Evolutionary conservation across 1,284 basidiomycete species (phyloP).

Genomic region (Pseudozyma tsukubaensis): DNA sequence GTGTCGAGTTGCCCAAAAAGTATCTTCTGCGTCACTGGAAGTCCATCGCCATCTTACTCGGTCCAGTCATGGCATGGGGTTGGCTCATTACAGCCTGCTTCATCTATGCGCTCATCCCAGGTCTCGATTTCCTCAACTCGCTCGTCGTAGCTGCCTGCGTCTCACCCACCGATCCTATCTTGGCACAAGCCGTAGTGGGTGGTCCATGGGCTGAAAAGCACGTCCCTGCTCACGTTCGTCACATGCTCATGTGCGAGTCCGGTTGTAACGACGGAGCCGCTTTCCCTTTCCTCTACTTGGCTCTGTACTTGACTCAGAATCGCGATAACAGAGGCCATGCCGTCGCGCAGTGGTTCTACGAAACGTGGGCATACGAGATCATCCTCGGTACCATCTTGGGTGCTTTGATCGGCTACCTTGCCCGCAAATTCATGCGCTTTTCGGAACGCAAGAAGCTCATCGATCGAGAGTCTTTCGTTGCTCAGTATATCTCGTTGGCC

Average conservation of each 20-base stretch:
- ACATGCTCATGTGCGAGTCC: conserved; percentile 90
- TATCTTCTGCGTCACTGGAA: conserved; percentile 93
- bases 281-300: conserved; percentile 94
- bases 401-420: conserved; percentile 80
- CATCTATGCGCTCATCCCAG: conserved; percentile 61
- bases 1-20: conserved; percentile 74
- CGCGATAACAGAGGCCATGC: conserved; percentile 76
- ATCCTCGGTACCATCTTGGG: conserved; percentile 84
- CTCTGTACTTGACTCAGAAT: conserved; percentile 85
- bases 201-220: conserved; percentile 99
- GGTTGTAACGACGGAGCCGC: conserved; percentile 81
- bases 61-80: conserved; percentile 88
- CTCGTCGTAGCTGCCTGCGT: conserved; percentile 82
- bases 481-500: conserved; percentile 85
- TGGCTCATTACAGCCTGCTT: conserved; percentile 81
- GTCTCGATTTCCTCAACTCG: conserved; percentile 56
- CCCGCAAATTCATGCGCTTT: conserved; percentile 94
- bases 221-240: conserved; percentile 92
- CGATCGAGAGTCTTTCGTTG: conserved; percentile 93
- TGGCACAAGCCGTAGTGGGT: conserved; percentile 79
- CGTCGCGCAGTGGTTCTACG: conserved; percentile 70
- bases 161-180: conserved; percentile 90
- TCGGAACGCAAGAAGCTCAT: conserved; percentile 89
- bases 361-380: conserved; percentile 78
- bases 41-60: conserved; percentile 85